phyloP scores from a whole-genome alignment of 1,284 basidiomycete genomes.

The Cyathus pygmaeus region DNA sequence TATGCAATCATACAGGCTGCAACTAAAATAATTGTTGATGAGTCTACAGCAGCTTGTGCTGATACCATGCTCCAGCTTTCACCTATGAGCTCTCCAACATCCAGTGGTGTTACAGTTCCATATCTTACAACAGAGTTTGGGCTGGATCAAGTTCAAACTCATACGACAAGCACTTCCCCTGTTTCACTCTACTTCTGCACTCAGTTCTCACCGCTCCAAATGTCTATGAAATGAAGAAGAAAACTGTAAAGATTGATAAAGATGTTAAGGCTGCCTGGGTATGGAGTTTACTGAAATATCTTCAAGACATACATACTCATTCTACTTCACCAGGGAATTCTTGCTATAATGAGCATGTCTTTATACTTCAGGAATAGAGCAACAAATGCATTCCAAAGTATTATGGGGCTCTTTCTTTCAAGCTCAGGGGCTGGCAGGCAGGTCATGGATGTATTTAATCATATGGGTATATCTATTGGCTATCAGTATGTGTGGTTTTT shows the following conservation, averaged over 20 bases:
- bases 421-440: too few relatives aligned
- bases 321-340: not conserved
- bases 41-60: too few relatives aligned
- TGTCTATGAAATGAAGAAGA: conserved; percentile 5
- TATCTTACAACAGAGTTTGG: too few relatives aligned
- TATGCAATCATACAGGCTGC: too few relatives aligned
- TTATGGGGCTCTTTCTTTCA: too few relatives aligned
- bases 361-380: conserved; percentile 9
- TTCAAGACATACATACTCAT: not conserved
- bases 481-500: conserved; percentile 4
- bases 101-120: too few relatives aligned
- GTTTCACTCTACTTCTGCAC: not conserved
- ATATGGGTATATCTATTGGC: too few relatives aligned
- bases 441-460: too few relatives aligned
- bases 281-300: not conserved
- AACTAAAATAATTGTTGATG: too few relatives aligned
- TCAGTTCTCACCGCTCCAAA: conserved; percentile 7
- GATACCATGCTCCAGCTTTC: too few relatives aligned
- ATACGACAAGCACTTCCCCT: not conserved
- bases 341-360: conserved; percentile 15
- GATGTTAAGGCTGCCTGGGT: conserved; percentile 5
- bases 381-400: not conserved
- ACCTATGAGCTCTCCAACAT: too few relatives aligned
- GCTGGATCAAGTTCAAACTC: too few relatives aligned
- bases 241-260: conserved; percentile 10